These are phyloP conservation scores for Fomitopsis serialis DNA, from an alignment of 768 basidiomycete species.

Conservation along the genomic window DNA sequence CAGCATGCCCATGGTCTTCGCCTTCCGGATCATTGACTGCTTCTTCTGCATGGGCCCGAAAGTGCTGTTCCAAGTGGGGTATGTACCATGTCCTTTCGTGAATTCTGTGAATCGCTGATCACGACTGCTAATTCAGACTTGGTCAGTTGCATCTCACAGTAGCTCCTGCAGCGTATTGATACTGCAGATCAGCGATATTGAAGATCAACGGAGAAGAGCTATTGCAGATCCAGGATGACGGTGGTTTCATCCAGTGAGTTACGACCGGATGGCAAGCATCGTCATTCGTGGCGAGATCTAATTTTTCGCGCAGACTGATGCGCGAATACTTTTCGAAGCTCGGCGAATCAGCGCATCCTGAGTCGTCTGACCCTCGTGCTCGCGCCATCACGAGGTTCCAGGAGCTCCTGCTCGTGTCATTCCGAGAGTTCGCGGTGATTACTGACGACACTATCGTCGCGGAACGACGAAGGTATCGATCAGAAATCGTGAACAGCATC, in stretches of 20 bases:
- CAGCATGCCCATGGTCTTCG: constrained; percentile 96
- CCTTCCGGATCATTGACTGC: constrained; percentile 95
- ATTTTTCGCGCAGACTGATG: constrained; percentile 61
- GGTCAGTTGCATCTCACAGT: constrained; percentile 35
- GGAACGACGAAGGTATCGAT: constrained; percentile 81
- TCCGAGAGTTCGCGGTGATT: constrained; percentile 95
- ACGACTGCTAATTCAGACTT: constrained; percentile 32
- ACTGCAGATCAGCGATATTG: constrained; percentile 62
- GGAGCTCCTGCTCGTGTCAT: constrained; percentile 92
- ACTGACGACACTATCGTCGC: constrained; percentile 89
- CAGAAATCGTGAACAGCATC: constrained; percentile 87
- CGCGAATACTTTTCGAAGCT: constrained; percentile 91
- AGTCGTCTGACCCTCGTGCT: constrained; percentile 80
- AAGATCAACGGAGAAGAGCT: constrained; percentile 96
- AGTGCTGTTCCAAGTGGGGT: constrained; percentile 98
- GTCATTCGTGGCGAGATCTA: background rate
- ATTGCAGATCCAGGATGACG: constrained; percentile 92
- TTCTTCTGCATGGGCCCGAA: constrained; percentile 99
- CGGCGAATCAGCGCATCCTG: constrained; percentile 90
- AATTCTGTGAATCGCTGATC: constrained; percentile 1
- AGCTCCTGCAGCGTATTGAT: constrained; percentile 15
- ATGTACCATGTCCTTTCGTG: constrained; percentile 25
- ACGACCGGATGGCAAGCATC: background rate
- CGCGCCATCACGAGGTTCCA: constrained; percentile 97
- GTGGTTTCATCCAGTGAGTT: constrained; percentile 87